Percentiles rank a stretch among this genome's conserved stretches.
phyloP scores from a whole-genome alignment of 495 filamentous ascomycete genomes.

The Penicillium roqueforti region DNA sequence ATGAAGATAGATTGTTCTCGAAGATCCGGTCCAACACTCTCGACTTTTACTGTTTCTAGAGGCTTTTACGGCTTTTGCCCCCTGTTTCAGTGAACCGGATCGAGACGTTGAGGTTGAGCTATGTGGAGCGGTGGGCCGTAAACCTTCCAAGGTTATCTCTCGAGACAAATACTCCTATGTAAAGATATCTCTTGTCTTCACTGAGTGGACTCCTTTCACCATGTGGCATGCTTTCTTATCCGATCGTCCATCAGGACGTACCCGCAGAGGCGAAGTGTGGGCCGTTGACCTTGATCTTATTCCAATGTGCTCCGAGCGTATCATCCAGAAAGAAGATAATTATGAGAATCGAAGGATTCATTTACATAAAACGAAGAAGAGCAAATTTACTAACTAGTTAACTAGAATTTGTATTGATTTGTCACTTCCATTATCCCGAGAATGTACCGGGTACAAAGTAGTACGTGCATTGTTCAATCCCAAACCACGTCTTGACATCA shows the following conservation, averaged over 20 bases:
- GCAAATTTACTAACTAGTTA: too few species aligned
- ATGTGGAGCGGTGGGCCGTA: conserved; percentile 3
- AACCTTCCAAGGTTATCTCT: neutral
- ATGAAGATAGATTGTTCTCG: neutral
- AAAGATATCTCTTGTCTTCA: conserved; percentile 1
- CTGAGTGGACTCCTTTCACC: neutral
- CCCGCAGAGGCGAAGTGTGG: neutral
- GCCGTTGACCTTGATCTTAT: neutral
- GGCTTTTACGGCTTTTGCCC: neutral
- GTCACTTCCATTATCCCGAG: too few species aligned
- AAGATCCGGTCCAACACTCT: neutral
- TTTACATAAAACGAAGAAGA: neutral
- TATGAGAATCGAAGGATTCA: neutral
- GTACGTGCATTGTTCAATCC: neutral
- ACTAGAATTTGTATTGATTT: too few species aligned
- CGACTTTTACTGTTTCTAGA: neutral
- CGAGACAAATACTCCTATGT: conserved; percentile 5
- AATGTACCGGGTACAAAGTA: too few species aligned
- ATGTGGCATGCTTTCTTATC: neutral
- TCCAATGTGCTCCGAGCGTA: too few species aligned
- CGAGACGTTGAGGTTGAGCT: neutral
- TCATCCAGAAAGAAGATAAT: neutral
- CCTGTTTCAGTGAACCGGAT: neutral
- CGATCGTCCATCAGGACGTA: neutral
- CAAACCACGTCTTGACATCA: neutral